phyloP scores from a whole-genome alignment of 768 basidiomycete genomes.

The Sutorius australiensis region DNA sequence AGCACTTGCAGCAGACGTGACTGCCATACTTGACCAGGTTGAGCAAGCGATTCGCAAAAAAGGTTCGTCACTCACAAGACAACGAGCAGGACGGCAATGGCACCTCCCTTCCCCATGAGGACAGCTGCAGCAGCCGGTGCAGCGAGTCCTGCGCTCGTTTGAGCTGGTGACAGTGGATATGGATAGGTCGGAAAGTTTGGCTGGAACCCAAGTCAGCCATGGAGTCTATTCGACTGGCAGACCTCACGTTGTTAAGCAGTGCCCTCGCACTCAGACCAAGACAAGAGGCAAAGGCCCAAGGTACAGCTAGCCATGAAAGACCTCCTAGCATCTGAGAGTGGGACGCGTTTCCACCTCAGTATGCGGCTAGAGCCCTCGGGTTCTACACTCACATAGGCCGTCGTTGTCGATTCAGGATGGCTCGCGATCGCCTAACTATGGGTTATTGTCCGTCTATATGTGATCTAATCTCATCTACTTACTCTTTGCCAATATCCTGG shows the following conservation, averaged over 20 bases:
- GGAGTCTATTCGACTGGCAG: neutral
- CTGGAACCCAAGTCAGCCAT: constrained; percentile 19
- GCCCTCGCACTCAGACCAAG: constrained; percentile 43
- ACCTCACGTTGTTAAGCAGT: constrained; percentile 30
- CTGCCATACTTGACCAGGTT: constrained; percentile 37
- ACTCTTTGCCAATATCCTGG: constrained; percentile 53
- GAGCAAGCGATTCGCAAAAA: neutral
- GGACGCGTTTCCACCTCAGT: neutral
- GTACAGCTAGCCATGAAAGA: constrained; percentile 55
- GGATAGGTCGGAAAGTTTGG: constrained; percentile 54
- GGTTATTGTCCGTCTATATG: neutral
- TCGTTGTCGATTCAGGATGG: constrained; percentile 47
- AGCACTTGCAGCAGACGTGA: constrained; percentile 43
- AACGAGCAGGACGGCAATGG: constrained; percentile 41
- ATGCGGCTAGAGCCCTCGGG: too few relatives aligned
- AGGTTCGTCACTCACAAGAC: constrained; percentile 31
- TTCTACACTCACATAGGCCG: constrained; percentile 40
- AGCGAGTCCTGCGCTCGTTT: constrained; percentile 42
- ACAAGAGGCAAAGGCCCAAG: constrained; percentile 47
- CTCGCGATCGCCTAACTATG: constrained; percentile 44
- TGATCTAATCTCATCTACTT: neutral
- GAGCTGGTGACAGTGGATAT: constrained; percentile 35
- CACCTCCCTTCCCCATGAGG: constrained; percentile 44
- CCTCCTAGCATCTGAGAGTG: constrained; percentile 48
- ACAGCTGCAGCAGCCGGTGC: constrained; percentile 45